A percentile compares a stretch with the other conserved stretches of the same genome.
Evolutionary conservation across 768 basidiomycete species (phyloP).

Genomic region (Termitomyces sp.): DNA sequence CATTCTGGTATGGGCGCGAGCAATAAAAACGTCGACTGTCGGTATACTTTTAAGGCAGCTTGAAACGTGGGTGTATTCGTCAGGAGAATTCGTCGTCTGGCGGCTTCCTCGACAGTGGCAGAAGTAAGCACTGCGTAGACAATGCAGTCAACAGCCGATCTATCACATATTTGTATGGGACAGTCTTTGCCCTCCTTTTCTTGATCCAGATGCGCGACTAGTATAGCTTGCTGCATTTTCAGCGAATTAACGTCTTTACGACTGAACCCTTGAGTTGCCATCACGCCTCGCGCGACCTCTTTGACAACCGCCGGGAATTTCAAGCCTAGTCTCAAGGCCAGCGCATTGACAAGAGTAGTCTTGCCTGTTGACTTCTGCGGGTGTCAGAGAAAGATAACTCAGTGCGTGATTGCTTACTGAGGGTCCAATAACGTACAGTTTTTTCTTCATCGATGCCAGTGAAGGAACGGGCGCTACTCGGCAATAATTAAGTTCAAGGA

Average conservation of each 20-base stretch:
- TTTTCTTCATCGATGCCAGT: conserved; percentile 12
- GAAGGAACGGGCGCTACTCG: neutral
- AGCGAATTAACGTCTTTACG: conserved; percentile 42
- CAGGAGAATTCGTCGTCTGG: conserved; percentile 28
- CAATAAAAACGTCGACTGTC: conserved; percentile 45
- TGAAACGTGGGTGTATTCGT: conserved; percentile 34
- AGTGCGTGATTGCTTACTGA: conserved; percentile 29
- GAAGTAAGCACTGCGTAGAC: conserved; percentile 54
- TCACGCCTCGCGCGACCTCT: conserved; percentile 59
- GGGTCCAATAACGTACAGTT: conserved; percentile 47
- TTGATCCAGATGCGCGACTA: conserved; percentile 46
- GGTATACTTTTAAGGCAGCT: conserved; percentile 36
- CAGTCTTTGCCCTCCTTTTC: conserved; percentile 29
- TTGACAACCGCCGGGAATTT: conserved; percentile 37
- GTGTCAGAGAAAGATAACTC: neutral
- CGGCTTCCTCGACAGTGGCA: conserved; percentile 28
- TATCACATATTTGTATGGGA: conserved; percentile 47
- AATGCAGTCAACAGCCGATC: conserved; percentile 61
- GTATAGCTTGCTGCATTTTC: conserved; percentile 61
- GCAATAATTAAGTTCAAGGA: conserved; percentile 7
- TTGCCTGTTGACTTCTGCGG: conserved; percentile 55
- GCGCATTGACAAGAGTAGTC: conserved; percentile 56
- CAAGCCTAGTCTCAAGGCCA: conserved; percentile 38
- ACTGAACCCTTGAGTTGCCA: conserved; percentile 48
- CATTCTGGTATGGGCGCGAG: conserved; percentile 53